Conservation (phyloP, 441 rosid species). For the Adansonia gregorii region DNA sequence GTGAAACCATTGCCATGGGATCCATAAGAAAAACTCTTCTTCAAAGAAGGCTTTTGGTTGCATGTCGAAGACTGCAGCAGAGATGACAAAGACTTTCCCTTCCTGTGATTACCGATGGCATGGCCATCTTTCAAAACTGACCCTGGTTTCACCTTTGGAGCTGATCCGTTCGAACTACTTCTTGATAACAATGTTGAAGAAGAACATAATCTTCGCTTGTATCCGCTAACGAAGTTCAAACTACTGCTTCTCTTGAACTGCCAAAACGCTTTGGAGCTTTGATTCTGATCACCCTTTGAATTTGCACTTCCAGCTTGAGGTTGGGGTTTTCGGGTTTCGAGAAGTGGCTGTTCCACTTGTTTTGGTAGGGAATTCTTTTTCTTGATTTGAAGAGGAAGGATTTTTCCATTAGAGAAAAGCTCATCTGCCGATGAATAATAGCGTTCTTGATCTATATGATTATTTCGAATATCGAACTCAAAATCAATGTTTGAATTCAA, state of each 20-base stretch:
- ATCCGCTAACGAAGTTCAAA: slow-evolving; percentile 63
- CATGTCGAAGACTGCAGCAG: slow-evolving; percentile 26
- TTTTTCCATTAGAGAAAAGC: slow-evolving; percentile 58
- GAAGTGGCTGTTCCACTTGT: not conserved
- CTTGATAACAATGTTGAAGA: slow-evolving; percentile 57
- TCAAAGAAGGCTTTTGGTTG: slow-evolving; percentile 68
- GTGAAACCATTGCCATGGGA: slow-evolving; percentile 3
- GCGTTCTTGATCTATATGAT: not conserved
- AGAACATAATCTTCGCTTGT: slow-evolving; percentile 60
- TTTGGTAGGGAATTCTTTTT: slow-evolving; percentile 36
- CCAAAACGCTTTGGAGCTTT: slow-evolving; percentile 72
- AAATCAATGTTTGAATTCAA: not conserved
- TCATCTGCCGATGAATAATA: not conserved
- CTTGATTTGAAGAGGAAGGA: slow-evolving; percentile 76
- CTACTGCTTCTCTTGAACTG: slow-evolving; percentile 73
- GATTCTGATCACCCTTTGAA: slow-evolving; percentile 35
- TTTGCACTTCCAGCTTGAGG: not conserved
- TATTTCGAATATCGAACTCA: not conserved
- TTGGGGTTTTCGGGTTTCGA: slow-evolving; percentile 9
- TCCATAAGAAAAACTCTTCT: slow-evolving; percentile 49
- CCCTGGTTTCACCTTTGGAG: not conserved
- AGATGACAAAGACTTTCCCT: not conserved
- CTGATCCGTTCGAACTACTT: slow-evolving; percentile 57
- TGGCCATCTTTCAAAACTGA: not conserved
- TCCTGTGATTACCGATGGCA: slow-evolving; percentile 21